phyloP scores from a whole-genome alignment of 176 grass and related monocot species.

The Stipa capillata region DNA sequence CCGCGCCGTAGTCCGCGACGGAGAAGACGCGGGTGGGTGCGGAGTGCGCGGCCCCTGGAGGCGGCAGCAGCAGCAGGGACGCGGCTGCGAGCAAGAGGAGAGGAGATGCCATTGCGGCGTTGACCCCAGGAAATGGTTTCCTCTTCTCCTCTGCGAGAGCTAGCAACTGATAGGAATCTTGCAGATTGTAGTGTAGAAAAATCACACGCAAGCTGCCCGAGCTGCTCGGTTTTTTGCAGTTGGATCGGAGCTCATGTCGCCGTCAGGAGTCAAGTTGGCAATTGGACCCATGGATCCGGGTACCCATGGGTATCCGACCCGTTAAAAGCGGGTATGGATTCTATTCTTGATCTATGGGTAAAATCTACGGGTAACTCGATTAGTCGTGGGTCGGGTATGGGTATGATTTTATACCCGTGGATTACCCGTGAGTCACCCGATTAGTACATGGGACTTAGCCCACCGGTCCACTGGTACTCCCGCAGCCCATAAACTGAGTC shows the following conservation, averaged over 20 bases:
- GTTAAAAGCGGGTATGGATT: no score
- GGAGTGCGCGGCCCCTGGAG: neutral
- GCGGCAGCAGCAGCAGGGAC: neutral
- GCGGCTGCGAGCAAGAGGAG: neutral
- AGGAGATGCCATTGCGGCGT: slow-evolving; percentile 22
- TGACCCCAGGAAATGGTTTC: neutral
- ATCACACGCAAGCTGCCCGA: neutral
- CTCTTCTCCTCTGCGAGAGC: neutral
- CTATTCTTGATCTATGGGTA: no score
- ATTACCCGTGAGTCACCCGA: no score
- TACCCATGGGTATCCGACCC: no score
- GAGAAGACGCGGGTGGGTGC: slow-evolving; percentile 37
- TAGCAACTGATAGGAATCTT: no score
- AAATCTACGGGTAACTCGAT: no score
- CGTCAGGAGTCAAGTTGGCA: neutral
- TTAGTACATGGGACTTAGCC: no score
- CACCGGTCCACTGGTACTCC: no score
- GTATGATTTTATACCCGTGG: no score
- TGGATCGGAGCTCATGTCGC: neutral
- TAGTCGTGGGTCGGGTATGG: no score
- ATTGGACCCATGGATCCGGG: no score
- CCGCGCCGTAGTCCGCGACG: slow-evolving; percentile 65
- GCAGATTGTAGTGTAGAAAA: neutral
- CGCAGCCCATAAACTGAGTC: no score
- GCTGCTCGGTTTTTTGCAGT: neutral